These are phyloP conservation scores for Lolium perenne DNA, from an alignment of 176 grass and related monocot species.

Conservation along the genomic window DNA sequence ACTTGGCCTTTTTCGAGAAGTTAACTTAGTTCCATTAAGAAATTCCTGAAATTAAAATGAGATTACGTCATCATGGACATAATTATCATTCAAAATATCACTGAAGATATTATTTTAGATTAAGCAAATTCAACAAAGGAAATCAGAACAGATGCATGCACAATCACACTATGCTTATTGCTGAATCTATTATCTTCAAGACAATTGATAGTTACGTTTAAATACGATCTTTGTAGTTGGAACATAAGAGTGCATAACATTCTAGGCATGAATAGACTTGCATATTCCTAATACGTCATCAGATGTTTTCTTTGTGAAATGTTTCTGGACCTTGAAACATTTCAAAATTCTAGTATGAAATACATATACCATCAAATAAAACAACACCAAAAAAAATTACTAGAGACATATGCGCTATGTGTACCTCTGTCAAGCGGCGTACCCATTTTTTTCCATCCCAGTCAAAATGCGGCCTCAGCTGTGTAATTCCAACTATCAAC, in stretches of 20 bases:
- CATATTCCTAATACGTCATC: slow-evolving; percentile 3
- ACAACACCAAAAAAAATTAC: neutral
- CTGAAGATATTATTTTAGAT: neutral
- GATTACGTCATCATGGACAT: slow-evolving; percentile 3
- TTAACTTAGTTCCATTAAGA: slow-evolving; percentile 7
- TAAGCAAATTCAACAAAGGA: neutral
- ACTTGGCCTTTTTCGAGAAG: slow-evolving; percentile 28
- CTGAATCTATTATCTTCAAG: neutral
- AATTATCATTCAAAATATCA: neutral
- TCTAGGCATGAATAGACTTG: neutral
- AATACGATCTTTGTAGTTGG: neutral
- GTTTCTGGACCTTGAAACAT: slow-evolving; percentile 1
- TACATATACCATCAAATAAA: neutral
- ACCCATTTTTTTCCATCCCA: no score
- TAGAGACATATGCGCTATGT: neutral
- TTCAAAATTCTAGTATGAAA: neutral
- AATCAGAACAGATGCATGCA: neutral
- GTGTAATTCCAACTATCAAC: no score
- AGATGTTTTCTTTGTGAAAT: neutral
- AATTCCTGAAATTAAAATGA: slow-evolving; percentile 34
- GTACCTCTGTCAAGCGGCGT: slow-evolving; percentile 6
- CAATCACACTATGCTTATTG: neutral
- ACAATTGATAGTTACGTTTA: neutral
- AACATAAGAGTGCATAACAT: neutral
- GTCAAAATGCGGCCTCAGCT: no score